These are phyloP conservation scores for Pisolithus marmoratus DNA, from an alignment of 768 basidiomycete species.

Conservation along the genomic window DNA sequence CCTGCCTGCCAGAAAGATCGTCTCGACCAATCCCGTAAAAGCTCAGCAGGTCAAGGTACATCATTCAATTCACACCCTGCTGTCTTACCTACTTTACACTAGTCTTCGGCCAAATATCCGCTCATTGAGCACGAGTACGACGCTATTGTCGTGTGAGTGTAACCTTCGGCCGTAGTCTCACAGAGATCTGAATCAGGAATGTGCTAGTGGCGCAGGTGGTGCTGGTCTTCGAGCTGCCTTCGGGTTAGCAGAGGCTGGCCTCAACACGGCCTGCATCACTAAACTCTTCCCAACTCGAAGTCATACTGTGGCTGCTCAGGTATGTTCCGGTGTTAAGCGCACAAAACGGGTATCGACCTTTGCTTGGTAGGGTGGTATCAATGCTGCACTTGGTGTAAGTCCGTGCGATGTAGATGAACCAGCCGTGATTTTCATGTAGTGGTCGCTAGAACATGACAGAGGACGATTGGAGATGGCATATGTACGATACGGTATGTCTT, in stretches of 20 bases:
- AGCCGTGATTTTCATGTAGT: slow-evolving; percentile 4
- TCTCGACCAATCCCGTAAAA: slow-evolving; percentile 68
- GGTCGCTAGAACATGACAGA: slow-evolving; percentile 88
- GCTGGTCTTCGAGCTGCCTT: slow-evolving; percentile 98
- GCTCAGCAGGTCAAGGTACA: slow-evolving; percentile 77
- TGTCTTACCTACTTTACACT: slow-evolving; percentile 8
- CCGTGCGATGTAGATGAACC: background rate
- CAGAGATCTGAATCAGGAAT: slow-evolving; percentile 9
- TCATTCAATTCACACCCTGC: slow-evolving; percentile 7
- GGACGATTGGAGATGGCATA: slow-evolving; percentile 99
- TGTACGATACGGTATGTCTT: slow-evolving; percentile 83
- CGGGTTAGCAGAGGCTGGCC: slow-evolving; percentile 95
- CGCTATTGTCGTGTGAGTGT: slow-evolving; percentile 91
- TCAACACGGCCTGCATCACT: slow-evolving; percentile 99
- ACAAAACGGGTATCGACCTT: slow-evolving; percentile 8
- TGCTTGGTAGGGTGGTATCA: slow-evolving; percentile 82
- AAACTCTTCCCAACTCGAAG: slow-evolving; percentile 98
- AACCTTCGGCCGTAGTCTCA: background rate
- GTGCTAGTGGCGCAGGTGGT: slow-evolving; percentile 85
- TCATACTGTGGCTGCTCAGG: slow-evolving; percentile 98
- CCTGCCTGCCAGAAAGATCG: slow-evolving; percentile 50
- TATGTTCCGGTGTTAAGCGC: slow-evolving; percentile 24
- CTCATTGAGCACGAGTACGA: slow-evolving; percentile 99
- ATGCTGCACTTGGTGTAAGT: slow-evolving; percentile 90
- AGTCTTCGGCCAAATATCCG: slow-evolving; percentile 88